These are phyloP conservation scores for Pseudogymnoascus sp. DNA, from an alignment of 2,329 filamentous ascomycete genomes.

Conservation along the genomic window DNA sequence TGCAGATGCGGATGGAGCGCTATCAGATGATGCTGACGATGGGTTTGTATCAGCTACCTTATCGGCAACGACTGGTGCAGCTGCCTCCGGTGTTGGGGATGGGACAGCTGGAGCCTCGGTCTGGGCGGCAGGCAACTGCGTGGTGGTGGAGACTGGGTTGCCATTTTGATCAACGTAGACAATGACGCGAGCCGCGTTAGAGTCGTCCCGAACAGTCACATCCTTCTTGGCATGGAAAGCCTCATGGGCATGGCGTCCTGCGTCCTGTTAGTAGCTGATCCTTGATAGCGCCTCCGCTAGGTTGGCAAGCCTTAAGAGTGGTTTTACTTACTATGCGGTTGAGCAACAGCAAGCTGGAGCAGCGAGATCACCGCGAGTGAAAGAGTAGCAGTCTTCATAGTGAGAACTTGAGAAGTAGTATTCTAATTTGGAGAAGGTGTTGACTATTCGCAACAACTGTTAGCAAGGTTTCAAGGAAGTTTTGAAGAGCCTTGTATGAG, in stretches of 20 bases:
- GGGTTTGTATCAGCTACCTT: neutral
- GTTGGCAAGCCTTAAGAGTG: neutral
- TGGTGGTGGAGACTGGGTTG: slow-evolving; percentile 39
- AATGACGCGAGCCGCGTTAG: slow-evolving; percentile 36
- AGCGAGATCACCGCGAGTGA: slow-evolving; percentile 33
- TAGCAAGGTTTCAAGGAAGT: neutral
- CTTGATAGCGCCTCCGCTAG: slow-evolving; percentile 2
- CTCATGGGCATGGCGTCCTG: slow-evolving; percentile 23
- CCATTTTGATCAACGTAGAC: slow-evolving; percentile 54
- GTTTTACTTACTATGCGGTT: slow-evolving; percentile 30
- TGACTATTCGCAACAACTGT: neutral
- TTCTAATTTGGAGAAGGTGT: neutral
- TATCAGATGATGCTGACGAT: neutral
- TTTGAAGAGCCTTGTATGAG: neutral
- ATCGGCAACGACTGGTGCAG: neutral
- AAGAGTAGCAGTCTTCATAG: slow-evolving; percentile 38
- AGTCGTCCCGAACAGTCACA: slow-evolving; percentile 28
- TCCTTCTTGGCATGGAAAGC: slow-evolving; percentile 24
- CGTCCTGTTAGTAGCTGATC: slow-evolving; percentile 1
- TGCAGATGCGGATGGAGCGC: neutral
- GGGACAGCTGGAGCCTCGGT: slow-evolving; percentile 11
- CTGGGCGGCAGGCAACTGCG: slow-evolving; percentile 21
- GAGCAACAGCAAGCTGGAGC: slow-evolving; percentile 34
- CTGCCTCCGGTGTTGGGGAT: neutral
- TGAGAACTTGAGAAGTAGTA: slow-evolving; percentile 17